Evolutionary conservation across 2,329 filamentous ascomycete genomes (phyloP), one percentile per base, ranked within the genome.

Genomic region (Cladosporium colombiae): DNA sequence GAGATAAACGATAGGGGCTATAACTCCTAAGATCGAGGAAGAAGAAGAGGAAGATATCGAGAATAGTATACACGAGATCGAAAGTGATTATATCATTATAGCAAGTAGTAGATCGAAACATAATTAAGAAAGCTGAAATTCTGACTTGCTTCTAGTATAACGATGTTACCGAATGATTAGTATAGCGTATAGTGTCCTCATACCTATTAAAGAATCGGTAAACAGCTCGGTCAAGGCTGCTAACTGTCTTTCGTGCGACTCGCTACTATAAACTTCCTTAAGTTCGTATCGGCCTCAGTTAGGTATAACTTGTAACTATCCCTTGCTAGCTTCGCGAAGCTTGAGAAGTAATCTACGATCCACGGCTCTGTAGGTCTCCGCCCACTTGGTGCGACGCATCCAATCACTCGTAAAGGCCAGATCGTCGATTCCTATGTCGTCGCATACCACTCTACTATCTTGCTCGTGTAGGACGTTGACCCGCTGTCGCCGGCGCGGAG

Each of bases 351-450:
- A 35, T 35, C 57, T 58, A 46, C 65, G 65, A 44, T 66, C 59
- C 29, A 58, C 65, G 29, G 50, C 65, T 27, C 40, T 29, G 40
- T 62, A 66, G 29, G 50, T 62, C 31, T 50, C 40, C 31, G 65
- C 59, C 65, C 65, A 66, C 18, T 52, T 58, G n/a, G 65, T 66
- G 21, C 65, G 65, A 53, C 50, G 59, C 50, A 66, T 66, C 65
- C 59, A 66, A 33, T 63, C 63, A 40, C 59, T 63, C 31, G 50
- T 50, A 21, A 55, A 46, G 23, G 59, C 53, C 29, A 62, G 58
- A 50, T 63, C 65, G 40, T 66, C 58, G 50, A 62, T 66, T 23
- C 65, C 65, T 31, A 52, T 63, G 44, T 66, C 65, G 29, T 40
- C 49, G 29, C 46, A 46, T 27, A n/a, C 35, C 18, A 50, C 25